phyloP scores from a whole-genome alignment of 2,329 filamentous ascomycete species.

The Reticulascus tulasneorum region DNA sequence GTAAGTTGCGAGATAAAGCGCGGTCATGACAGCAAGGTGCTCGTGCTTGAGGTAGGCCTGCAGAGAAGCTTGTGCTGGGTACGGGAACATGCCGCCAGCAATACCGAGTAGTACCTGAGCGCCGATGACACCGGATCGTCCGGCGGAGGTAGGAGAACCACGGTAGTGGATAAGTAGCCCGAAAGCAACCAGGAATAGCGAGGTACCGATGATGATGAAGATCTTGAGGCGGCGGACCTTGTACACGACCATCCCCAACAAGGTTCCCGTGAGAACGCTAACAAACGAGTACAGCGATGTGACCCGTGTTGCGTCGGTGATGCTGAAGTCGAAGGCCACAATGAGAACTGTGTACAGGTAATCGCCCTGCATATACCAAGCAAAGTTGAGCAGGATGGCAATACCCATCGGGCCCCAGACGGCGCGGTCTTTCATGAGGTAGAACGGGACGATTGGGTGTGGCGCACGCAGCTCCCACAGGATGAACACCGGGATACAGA shows the following conservation, averaged over 20 bases:
- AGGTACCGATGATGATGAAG: constrained; percentile 59
- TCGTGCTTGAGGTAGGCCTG: constrained; percentile 40
- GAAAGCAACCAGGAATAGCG: constrained; percentile 61
- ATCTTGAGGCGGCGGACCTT: constrained; percentile 56
- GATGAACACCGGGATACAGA: constrained; percentile 47
- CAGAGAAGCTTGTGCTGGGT: constrained; percentile 42
- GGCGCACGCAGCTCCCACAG: constrained; percentile 43
- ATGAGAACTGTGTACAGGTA: constrained; percentile 61
- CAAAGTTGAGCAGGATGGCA: constrained; percentile 50
- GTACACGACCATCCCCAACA: constrained; percentile 54
- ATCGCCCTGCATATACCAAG: constrained; percentile 61
- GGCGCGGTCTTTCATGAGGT: constrained; percentile 57
- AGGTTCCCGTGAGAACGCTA: constrained; percentile 54
- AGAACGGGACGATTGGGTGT: constrained; percentile 57
- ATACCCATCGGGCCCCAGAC: constrained; percentile 62
- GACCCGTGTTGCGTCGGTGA: constrained; percentile 54
- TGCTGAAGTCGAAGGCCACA: constrained; percentile 57
- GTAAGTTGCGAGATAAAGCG: constrained; percentile 59
- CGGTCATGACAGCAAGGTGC: constrained; percentile 60
- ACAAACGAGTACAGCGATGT: constrained; percentile 54
- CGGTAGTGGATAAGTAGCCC: constrained; percentile 61
- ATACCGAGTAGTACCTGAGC: constrained; percentile 60
- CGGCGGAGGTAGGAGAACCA: constrained; percentile 39
- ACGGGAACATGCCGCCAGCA: constrained; percentile 59
- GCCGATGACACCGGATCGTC: constrained; percentile 55